A percentile compares a stretch with the other conserved stretches of the same genome.
Evolutionary conservation across 345 rosid genomes (phyloP).

Genomic region (Toxicodendron radicans): DNA sequence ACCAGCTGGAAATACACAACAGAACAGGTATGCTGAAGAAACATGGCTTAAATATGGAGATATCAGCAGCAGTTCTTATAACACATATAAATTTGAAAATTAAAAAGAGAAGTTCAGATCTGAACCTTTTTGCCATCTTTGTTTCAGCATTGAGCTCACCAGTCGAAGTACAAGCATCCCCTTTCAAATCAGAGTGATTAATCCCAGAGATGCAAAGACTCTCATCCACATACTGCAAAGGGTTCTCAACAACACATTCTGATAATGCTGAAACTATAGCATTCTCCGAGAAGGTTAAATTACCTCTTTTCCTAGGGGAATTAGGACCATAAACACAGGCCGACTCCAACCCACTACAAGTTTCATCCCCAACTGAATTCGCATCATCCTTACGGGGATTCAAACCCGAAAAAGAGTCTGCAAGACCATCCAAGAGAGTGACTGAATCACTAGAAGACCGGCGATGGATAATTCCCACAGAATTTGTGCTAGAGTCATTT

Average conservation of each 20-base stretch:
- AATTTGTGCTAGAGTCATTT: conserved; percentile 35
- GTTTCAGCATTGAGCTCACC: conserved; percentile 40
- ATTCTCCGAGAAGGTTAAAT: conserved; percentile 43
- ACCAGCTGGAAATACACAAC: background rate
- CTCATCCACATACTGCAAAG: conserved; percentile 42
- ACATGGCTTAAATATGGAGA: background rate
- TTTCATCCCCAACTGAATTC: conserved; percentile 28
- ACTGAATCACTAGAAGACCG: conserved; percentile 78
- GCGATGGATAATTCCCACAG: conserved; percentile 41
- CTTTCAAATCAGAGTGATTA: conserved; percentile 24
- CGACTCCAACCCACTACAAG: conserved; percentile 50
- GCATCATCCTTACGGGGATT: conserved; percentile 35
- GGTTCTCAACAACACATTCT: conserved; percentile 46
- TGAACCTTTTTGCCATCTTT: conserved; percentile 54
- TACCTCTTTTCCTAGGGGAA: conserved; percentile 64
- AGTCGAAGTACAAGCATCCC: conserved; percentile 26
- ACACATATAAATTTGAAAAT: conserved; percentile 8
- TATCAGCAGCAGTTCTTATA: background rate
- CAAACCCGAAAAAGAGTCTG: conserved; percentile 39
- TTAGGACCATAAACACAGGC: conserved; percentile 74
- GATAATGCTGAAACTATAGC: conserved; percentile 65
- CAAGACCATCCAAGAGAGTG: conserved; percentile 53
- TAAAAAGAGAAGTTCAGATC: conserved; percentile 18
- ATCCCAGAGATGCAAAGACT: conserved; percentile 38
- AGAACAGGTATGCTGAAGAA: background rate